Evolutionary conservation across 179 eudicot genomes (phyloP), one percentile per base, ranked within the genome.

Genomic region (Pouteria campechiana): DNA sequence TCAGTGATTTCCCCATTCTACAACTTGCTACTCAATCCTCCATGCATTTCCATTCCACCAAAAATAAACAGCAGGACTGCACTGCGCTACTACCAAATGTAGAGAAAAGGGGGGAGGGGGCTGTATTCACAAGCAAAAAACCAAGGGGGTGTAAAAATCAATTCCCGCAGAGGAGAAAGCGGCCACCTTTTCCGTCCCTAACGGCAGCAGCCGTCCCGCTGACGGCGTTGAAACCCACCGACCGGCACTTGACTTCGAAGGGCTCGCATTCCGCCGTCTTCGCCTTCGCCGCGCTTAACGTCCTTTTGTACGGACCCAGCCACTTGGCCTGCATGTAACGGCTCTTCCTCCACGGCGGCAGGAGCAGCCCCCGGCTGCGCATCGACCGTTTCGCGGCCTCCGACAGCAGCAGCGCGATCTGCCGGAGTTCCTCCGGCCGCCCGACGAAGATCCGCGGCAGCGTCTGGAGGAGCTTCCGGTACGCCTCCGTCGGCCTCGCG

Each of bases 281-380:
- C 32, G 55, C 31, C 64, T 75, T 38, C 3, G 64, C 32, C 7
- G 53, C 41, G 14, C 60, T 78, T 7, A 50, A 46, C 28, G 81
- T 78, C 46, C 93, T 59, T 2, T 72, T 67, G 60, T 76, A 66
- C 25, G 86, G 52, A 3, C 95, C 95, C 2, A 89, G 52, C 95
- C 95, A 89, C 58, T 81, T 89, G 23, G 64, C 64, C 59, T 78
- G 93, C 86, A 89, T 72, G 58, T 59, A 85, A 7, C 90, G 75
- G 39, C 76, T 74, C 44, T 74, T 89, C 42, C 95, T 74, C 97
- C 97, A 89, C 24, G 97, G 97, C 31, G 97, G 81, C 18, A 85
- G 43, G 28, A 57, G 67, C 13, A 89, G 44, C 3, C 70, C 86
- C 49, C 69, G 59, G 46, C 69, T 65, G 64, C 70, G 85, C 69